A percentile compares a stretch with the other conserved stretches of the same genome.
These are phyloP conservation scores for Babesia caballi DNA, from an alignment of 169 alveolate genomes.

Conservation along the genomic window DNA sequence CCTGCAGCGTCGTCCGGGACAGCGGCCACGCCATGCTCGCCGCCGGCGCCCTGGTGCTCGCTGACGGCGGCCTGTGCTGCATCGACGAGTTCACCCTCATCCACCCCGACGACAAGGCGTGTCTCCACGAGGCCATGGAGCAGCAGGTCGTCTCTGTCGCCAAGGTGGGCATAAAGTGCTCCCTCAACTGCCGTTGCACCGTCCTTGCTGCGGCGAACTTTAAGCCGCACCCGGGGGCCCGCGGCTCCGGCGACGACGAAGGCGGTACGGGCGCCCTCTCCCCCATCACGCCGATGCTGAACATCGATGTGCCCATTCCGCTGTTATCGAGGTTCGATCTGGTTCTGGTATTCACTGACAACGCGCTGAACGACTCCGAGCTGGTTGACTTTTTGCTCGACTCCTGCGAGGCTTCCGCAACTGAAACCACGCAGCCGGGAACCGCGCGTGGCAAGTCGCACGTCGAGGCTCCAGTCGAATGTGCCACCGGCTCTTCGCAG, in stretches of 20 bases:
- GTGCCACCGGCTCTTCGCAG: no score
- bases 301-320: constrained; percentile 72
- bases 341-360: constrained; percentile 65
- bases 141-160: constrained; percentile 90
- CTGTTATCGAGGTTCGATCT: constrained; percentile 74
- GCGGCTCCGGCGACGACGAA: not conserved
- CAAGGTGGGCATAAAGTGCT: constrained; percentile 75
- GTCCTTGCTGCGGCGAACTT: constrained; percentile 78
- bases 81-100: constrained; percentile 89
- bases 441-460: not conserved
- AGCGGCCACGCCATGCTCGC: constrained; percentile 86
- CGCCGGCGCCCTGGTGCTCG: constrained; percentile 93
- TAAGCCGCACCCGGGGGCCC: constrained; percentile 19
- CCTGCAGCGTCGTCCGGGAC: constrained; percentile 86
- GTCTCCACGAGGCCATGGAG: constrained; percentile 95
- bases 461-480: no score
- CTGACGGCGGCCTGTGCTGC: constrained; percentile 94
- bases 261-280: not conserved
- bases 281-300: constrained; percentile 17
- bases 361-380: constrained; percentile 29
- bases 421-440: not conserved
- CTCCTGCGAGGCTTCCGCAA: not conserved
- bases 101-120: constrained; percentile 81
- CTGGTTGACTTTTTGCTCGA: constrained; percentile 35
- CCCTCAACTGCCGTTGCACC: constrained; percentile 69